Conservation (phyloP, 129 eudicot species). For the Flaveria bidentis region DNA sequence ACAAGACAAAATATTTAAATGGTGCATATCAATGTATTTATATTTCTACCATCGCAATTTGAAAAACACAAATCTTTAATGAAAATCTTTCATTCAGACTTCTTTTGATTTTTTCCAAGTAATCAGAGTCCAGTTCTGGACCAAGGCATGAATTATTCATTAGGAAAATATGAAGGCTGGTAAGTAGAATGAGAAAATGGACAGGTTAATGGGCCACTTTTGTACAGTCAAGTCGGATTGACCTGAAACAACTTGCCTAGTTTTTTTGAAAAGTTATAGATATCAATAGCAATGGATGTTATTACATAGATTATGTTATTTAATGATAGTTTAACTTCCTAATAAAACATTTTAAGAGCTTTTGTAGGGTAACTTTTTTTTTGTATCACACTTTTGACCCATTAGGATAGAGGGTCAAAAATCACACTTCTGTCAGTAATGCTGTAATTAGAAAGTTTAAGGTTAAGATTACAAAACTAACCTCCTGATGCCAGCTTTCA, state of each 20-base stretch:
- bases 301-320: background rate
- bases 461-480: constrained; percentile 29
- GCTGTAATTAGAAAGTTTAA: background rate
- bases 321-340: background rate
- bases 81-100: background rate
- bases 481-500: constrained; percentile 74
- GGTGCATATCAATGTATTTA: background rate
- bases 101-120: background rate
- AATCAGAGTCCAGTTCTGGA: background rate
- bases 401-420: background rate
- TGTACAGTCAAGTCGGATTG: background rate
- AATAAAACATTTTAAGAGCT: background rate
- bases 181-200: background rate
- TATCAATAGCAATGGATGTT: background rate
- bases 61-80: background rate
- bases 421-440: background rate
- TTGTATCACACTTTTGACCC: background rate
- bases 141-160: background rate
- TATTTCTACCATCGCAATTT: background rate
- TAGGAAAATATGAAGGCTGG: background rate
- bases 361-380: background rate
- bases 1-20: background rate
- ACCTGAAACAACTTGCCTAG: background rate
- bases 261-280: background rate
- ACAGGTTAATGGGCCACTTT: background rate